These are phyloP conservation scores for Nemania diffusa DNA, from an alignment of 2,329 filamentous ascomycete genomes.

Conservation along the genomic window DNA sequence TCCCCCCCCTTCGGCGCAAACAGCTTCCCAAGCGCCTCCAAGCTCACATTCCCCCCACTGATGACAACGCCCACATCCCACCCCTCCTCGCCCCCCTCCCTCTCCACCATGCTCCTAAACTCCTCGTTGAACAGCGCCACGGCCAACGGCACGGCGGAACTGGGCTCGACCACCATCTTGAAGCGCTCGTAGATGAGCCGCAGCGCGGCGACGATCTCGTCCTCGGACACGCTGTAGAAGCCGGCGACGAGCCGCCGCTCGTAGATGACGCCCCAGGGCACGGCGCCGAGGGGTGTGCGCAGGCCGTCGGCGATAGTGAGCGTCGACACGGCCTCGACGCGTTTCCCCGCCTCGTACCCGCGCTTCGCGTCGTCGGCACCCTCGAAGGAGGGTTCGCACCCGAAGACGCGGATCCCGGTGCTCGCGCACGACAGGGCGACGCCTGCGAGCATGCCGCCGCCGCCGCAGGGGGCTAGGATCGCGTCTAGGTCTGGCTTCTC, in stretches of 20 bases:
- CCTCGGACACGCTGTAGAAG: conserved; percentile 80
- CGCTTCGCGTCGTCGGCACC: conserved; percentile 85
- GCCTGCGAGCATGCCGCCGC: conserved; percentile 87
- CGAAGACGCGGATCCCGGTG: conserved; percentile 81
- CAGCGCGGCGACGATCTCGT: conserved; percentile 82
- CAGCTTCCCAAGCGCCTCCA: conserved; percentile 64
- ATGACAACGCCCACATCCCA: conserved; percentile 76
- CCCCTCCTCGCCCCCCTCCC: conserved; percentile 74
- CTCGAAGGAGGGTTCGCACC: conserved; percentile 83
- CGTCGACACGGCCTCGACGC: conserved; percentile 75
- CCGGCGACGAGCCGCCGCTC: conserved; percentile 74
- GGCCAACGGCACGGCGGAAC: conserved; percentile 84
- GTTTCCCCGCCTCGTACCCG: conserved; percentile 70
- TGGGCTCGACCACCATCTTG: conserved; percentile 92
- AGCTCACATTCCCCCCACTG: conserved; percentile 68
- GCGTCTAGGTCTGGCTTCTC: conserved; percentile 64
- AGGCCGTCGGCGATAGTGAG: conserved; percentile 91
- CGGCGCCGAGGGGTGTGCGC: conserved; percentile 79
- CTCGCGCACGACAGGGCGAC: conserved; percentile 79
- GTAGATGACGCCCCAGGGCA: conserved; percentile 82
- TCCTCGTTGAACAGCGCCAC: conserved; percentile 87
- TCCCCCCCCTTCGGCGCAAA: conserved; percentile 50
- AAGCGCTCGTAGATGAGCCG: conserved; percentile 83
- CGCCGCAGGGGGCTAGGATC: conserved; percentile 85
- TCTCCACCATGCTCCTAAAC: conserved; percentile 76